phyloP scores from a whole-genome alignment of 164 flowering plant genomes.

The Vitis labrusca region DNA sequence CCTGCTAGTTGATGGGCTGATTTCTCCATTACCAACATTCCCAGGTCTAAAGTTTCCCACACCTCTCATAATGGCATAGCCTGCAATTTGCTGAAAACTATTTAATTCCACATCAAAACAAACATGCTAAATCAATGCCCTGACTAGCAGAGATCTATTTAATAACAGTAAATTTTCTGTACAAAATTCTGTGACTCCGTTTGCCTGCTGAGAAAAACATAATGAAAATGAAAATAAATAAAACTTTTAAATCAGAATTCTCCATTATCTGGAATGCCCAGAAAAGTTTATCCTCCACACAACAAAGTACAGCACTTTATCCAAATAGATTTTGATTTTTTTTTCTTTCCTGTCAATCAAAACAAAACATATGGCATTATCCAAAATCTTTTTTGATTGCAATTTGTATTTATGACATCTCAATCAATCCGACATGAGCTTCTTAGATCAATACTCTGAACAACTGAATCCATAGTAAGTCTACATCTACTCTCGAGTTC shows the following conservation, averaged over 20 bases:
- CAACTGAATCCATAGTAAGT: too few relatives aligned
- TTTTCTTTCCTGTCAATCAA: neutral
- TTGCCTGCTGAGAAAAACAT: neutral
- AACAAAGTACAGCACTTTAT: neutral
- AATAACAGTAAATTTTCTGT: too few relatives aligned
- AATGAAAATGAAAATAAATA: neutral
- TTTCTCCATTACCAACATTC: slow-evolving; percentile 30
- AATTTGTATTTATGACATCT: too few relatives aligned
- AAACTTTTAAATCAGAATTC: too few relatives aligned
- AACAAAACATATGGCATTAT: neutral
- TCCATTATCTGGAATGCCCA: too few relatives aligned
- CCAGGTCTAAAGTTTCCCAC: slow-evolving; percentile 18
- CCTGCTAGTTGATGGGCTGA: slow-evolving; percentile 29
- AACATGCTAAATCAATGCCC: too few relatives aligned
- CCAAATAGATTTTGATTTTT: neutral
- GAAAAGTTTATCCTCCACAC: neutral
- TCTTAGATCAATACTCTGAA: too few relatives aligned
- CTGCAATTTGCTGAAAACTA: slow-evolving; percentile 29
- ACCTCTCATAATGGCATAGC: slow-evolving; percentile 31
- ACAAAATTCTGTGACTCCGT: too few relatives aligned
- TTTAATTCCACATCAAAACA: neutral
- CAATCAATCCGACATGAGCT: too few relatives aligned
- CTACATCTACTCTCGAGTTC: neutral
- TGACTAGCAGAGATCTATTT: too few relatives aligned
- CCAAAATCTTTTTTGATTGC: neutral